Evolutionary conservation across 768 basidiomycete genomes (phyloP).

Genomic region (Botryobasidium botryosum): DNA sequence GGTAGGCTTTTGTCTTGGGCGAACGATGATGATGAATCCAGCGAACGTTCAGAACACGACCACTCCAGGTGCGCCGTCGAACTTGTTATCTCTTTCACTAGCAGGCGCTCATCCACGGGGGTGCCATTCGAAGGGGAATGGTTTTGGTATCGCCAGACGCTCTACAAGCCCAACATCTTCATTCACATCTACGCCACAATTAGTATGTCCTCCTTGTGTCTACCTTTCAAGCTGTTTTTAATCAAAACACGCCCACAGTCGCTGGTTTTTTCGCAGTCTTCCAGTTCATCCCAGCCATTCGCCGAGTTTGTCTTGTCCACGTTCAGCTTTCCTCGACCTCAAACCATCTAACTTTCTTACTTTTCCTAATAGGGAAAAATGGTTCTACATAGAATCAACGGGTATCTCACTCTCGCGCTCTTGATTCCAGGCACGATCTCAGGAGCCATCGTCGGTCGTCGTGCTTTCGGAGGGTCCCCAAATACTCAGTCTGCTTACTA

Average conservation of each 20-base stretch:
- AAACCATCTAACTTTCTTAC: neutral
- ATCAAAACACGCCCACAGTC: neutral
- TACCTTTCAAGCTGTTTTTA: neutral
- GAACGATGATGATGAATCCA: constrained; percentile 5
- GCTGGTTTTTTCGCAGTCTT: constrained; percentile 5
- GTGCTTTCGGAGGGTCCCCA: constrained; percentile 6
- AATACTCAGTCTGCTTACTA: constrained; percentile 4
- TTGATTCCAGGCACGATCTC: neutral
- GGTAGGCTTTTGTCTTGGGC: constrained; percentile 6
- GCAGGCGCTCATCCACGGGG: neutral
- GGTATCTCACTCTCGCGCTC: constrained; percentile 6
- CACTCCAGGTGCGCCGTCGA: neutral
- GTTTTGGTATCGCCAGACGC: constrained; percentile 7
- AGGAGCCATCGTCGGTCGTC: constrained; percentile 4
- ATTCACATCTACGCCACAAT: constrained; percentile 4
- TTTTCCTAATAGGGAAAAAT: constrained; percentile 1
- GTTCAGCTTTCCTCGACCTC: neutral
- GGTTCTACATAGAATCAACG: constrained; percentile 7
- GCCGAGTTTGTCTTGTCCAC: constrained; percentile 2
- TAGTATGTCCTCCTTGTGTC: neutral
- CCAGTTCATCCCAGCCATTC: constrained; percentile 8
- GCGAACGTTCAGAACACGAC: neutral
- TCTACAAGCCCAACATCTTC: constrained; percentile 3
- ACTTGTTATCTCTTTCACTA: neutral
- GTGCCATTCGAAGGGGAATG: neutral